Evolutionary conservation across 2,329 filamentous ascomycete genomes (phyloP), one percentile per base, ranked within the genome.

Genomic region (Mycosphaerella sp.): DNA sequence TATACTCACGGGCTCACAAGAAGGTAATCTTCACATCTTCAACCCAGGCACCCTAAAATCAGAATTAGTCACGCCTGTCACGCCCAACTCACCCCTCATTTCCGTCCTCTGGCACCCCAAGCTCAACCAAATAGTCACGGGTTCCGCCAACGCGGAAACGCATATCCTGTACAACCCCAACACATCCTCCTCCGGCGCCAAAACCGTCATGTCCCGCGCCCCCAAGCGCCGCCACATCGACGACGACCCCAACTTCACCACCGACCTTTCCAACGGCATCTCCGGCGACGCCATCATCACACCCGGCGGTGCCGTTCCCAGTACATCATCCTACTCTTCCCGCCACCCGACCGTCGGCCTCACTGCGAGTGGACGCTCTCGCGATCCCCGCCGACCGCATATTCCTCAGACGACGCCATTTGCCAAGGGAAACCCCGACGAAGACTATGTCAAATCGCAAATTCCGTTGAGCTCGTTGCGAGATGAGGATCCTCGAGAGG

Each of bases 171-270:
- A 93, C 75, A 92, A 87, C 66, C 93, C 93, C 1, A 81, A 78
- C n/a, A 84, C 83, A 62, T 98, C 93, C 21, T 80, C 70, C 10
- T 84, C 83, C 57, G 93, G 93, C 55, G 93, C 91, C 3, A 84
- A 90, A 52, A 84, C 89, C 56, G 87, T 97, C 61, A 90, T 98
- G 83, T 91, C 87, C 58, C 88, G 89, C 66, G 90, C 90, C 0
- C 91, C 93, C 2, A 97, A 98, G 75, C 91, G 89, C 64, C 86
- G 92, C 1, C 92, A 98, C 69, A 84, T 98, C 56, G 93, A 98
- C 69, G 93, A 98, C 71, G 89, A 97, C 70, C 84, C 90, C 1
- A 83, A 82, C 55, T 78, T 95, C 34, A 95, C 91, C 1, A 95
- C 87, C 69, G 90, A 95, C 67, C 82, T 90, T 63, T 81, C 85